A percentile compares a stretch with the other conserved stretches of the same genome.
Evolutionary conservation across 768 basidiomycete species (phyloP).

Genomic region (Amanita phalloides): DNA sequence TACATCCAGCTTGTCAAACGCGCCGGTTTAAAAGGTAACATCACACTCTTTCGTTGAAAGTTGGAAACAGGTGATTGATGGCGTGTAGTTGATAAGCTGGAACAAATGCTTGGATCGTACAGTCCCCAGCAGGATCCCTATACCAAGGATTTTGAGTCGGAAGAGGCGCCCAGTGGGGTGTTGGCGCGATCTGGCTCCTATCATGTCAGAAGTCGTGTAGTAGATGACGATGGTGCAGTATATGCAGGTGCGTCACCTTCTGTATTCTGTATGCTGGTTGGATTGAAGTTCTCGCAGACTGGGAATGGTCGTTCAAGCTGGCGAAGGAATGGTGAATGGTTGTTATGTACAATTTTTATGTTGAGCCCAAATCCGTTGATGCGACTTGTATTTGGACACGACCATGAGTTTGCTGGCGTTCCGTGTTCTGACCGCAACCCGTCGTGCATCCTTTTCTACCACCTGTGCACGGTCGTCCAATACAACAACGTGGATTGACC

Average conservation of each 20-base stretch:
- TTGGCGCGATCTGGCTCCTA: conserved; percentile 77
- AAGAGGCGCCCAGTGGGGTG: conserved; percentile 67
- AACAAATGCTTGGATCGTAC: conserved; percentile 93
- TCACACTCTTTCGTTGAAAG: conserved; percentile 1
- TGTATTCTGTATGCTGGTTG: background rate
- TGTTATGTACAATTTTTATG: background rate
- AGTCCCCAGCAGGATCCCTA: conserved; percentile 64
- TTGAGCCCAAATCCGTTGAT: background rate
- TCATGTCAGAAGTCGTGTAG: conserved; percentile 67
- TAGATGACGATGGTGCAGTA: conserved; percentile 78
- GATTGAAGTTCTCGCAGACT: conserved; percentile 34
- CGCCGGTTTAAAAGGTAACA: conserved; percentile 56
- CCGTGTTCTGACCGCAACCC: background rate
- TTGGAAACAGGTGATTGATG: conserved; percentile 1
- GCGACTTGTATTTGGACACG: background rate
- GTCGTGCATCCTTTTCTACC: background rate
- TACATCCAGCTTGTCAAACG: conserved; percentile 89
- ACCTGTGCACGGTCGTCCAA: conserved; percentile 5
- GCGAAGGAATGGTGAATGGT: conserved; percentile 73
- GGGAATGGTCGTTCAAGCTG: conserved; percentile 87
- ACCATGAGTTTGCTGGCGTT: background rate
- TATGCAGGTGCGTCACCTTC: conserved; percentile 54
- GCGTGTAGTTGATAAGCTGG: conserved; percentile 74
- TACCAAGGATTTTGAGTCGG: conserved; percentile 65
- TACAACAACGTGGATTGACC: conserved; percentile 53